These are phyloP conservation scores for Smallanthus sonchifolius DNA, from an alignment of 129 eudicot genomes.

Conservation along the genomic window DNA sequence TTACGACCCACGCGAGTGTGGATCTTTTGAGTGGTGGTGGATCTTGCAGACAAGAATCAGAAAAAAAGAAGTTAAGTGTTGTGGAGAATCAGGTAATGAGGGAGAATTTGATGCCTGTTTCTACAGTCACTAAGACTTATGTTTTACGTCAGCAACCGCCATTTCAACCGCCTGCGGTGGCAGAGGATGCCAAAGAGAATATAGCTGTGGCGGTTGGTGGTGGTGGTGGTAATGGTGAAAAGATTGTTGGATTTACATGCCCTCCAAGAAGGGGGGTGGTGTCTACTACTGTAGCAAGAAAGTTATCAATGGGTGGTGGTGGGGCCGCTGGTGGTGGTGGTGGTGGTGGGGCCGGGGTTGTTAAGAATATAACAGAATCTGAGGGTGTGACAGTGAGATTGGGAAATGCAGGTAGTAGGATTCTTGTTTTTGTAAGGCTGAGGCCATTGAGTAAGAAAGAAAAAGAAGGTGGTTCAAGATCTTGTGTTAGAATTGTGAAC, in stretches of 20 bases:
- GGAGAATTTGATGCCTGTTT: slow-evolving; percentile 39
- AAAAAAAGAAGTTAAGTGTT: slow-evolving; percentile 4
- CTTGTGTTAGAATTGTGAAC: slow-evolving; percentile 72
- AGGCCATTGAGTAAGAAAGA: slow-evolving; percentile 82
- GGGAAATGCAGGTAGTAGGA: slow-evolving; percentile 37
- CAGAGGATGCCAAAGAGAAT: slow-evolving; percentile 48
- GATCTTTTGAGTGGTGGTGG: slow-evolving; percentile 32
- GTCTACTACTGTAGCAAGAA: slow-evolving; percentile 51
- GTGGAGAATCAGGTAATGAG: slow-evolving; percentile 42
- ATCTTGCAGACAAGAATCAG: slow-evolving; percentile 30
- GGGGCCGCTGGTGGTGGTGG: neutral
- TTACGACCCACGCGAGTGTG: slow-evolving; percentile 45
- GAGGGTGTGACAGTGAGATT: slow-evolving; percentile 29
- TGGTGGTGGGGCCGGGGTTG: slow-evolving; percentile 25
- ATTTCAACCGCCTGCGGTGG: neutral
- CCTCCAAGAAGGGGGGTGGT: slow-evolving; percentile 40
- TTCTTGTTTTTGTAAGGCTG: slow-evolving; percentile 75
- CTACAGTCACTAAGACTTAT: slow-evolving; percentile 36
- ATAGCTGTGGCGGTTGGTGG: slow-evolving; percentile 22
- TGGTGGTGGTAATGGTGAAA: slow-evolving; percentile 29
- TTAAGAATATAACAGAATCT: slow-evolving; percentile 30
- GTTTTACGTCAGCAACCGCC: slow-evolving; percentile 40
- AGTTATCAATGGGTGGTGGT: slow-evolving; percentile 48
- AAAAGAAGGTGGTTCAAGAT: slow-evolving; percentile 63
- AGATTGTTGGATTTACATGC: slow-evolving; percentile 51